These are phyloP conservation scores for Saussurea involucrata DNA, from an alignment of 129 eudicot species.

Conservation along the genomic window DNA sequence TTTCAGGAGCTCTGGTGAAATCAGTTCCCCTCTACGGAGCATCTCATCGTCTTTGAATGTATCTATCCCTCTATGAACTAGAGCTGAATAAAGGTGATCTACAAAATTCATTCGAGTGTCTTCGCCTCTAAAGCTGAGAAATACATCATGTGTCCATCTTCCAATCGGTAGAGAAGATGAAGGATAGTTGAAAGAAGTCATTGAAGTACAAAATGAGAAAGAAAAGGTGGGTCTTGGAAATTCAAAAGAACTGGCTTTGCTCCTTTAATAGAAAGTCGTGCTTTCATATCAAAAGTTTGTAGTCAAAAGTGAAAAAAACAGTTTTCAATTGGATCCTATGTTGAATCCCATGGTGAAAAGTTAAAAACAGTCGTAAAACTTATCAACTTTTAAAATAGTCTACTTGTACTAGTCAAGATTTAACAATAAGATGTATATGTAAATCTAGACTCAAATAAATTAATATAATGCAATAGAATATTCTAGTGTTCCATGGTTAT, in stretches of 20 bases:
- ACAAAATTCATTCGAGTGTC: not conserved
- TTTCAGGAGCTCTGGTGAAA: not conserved
- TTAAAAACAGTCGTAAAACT: not conserved
- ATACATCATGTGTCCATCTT: not conserved
- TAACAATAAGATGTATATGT: not conserved
- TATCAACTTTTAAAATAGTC: not conserved
- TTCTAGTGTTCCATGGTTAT: not conserved
- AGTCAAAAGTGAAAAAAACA: not conserved
- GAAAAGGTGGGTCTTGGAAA: not conserved
- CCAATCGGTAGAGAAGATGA: not conserved
- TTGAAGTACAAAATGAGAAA: not conserved
- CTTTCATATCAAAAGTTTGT: not conserved
- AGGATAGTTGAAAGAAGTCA: not conserved
- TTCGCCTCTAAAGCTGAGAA: not conserved
- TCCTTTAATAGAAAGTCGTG: not conserved
- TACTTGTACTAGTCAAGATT: not conserved
- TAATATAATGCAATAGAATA: no score
- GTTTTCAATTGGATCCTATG: not conserved
- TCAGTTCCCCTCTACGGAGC: not conserved
- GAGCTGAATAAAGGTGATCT: constrained; percentile 6
- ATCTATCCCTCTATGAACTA: not conserved
- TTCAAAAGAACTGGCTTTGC: not conserved
- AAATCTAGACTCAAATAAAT: not conserved
- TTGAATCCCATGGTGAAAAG: not conserved
- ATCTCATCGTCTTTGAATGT: not conserved